Conservation (phyloP, 2,329 filamentous ascomycete genomes). For the Xylaria sp. region DNA sequence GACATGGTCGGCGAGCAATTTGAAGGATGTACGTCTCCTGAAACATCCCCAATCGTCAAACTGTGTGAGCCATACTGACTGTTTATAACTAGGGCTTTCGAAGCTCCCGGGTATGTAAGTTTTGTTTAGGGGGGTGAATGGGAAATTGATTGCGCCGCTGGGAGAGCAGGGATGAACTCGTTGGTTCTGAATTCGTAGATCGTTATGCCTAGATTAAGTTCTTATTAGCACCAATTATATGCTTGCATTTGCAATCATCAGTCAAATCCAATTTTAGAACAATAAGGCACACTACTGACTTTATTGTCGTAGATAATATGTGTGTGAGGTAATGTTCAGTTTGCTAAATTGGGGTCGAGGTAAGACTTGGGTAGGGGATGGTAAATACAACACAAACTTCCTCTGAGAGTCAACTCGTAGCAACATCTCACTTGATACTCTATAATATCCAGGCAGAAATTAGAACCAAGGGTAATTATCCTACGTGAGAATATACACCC, state of each 20-base stretch:
- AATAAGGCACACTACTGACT: not conserved
- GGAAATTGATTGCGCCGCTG: not conserved
- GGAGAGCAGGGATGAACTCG: not conserved
- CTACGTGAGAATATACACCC: too few species aligned
- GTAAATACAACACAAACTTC: too few species aligned
- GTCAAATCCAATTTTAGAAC: too few species aligned
- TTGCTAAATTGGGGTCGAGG: too few species aligned
- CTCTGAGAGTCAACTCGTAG: too few species aligned
- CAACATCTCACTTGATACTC: too few species aligned
- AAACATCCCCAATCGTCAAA: not conserved
- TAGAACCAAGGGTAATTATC: too few species aligned
- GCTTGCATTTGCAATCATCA: not conserved
- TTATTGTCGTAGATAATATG: not conserved
- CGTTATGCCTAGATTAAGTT: constrained; percentile 6
- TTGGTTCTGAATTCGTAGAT: not conserved
- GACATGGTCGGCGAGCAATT: constrained; percentile 42
- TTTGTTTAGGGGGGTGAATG: not conserved
- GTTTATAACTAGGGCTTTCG: constrained; percentile 30
- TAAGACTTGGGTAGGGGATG: too few species aligned
- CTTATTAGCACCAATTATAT: constrained; percentile 4
- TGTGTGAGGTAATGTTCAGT: not conserved
- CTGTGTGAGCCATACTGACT: constrained; percentile 24
- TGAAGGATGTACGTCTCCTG: constrained; percentile 45
- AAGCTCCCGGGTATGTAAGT: constrained; percentile 34
- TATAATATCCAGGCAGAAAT: too few species aligned